Base-by-base conservation (phyloP, 306 rosid genomes). In the Dryas alaskensis region DNA sequence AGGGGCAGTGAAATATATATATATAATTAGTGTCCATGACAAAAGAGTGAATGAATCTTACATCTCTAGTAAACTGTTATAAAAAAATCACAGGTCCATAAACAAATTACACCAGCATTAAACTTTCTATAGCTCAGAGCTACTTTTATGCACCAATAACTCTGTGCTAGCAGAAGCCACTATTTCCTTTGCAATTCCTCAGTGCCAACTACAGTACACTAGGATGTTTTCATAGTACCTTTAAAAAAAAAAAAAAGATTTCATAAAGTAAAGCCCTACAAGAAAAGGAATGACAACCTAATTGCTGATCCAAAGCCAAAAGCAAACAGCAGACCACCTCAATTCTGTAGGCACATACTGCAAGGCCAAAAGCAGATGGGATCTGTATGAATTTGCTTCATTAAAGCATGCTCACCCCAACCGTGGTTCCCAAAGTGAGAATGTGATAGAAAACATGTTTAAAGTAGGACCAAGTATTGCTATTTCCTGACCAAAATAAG, bases 151-250 rank as follows among this genome's bases (percentile, higher is more conserved):
- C 17, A 39, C 10, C 11, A 66, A 25, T 1, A 37, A 25, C 46
- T 48, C 4, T 7, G 3, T 22, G 45, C 53, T 19, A 17, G 70
- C 4, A 16, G 0, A 53, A 6, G 63, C 49, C 61, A 39, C 45
- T 51, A 10, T 9, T 60, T 27, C 65, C 16, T 44, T 64, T 64
- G 51, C 69, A 17, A 64, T 64, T 43, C 37, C 50, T n/a, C 68
- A 0, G 52, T 17, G 1, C 39, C 2, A 65, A 64, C 69, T 16
- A 52, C 52, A 65, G 52, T 65, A 42, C 19, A 27, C 43, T 59
- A 59, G 39, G 46, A 7, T 7, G 43, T 31, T 31, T 31, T 31
- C 37, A 31, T 31, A 31, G 37, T 31, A 31, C 37, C 37, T 31
- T 31, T 31, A 1, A 31, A 31, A 31, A 31, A 31, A 31, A 31